These are phyloP conservation scores for Talaromyces sp. DNA, from an alignment of 2,329 filamentous ascomycete species.

Conservation along the genomic window DNA sequence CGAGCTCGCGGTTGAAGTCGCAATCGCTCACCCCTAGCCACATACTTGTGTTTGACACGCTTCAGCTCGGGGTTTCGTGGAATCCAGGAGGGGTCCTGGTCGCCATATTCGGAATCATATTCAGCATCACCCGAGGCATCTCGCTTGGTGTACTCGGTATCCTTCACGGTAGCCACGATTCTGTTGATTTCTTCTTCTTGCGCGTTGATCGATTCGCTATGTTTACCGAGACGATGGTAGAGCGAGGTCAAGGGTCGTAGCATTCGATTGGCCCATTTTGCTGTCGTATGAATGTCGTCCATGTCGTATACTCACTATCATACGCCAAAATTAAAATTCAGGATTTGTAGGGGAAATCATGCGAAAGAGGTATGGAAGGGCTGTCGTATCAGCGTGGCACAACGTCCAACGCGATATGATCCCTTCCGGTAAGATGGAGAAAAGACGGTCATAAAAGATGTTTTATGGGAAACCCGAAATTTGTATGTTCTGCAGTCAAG, in stretches of 20 bases:
- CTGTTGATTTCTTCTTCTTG: slow-evolving; percentile 20
- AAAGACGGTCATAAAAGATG: slow-evolving; percentile 7
- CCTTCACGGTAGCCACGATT: slow-evolving; percentile 6
- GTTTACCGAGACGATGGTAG: slow-evolving; percentile 40
- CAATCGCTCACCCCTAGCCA: slow-evolving; percentile 28
- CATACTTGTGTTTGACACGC: slow-evolving; percentile 38
- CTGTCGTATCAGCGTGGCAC: neutral
- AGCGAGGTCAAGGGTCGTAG: slow-evolving; percentile 42
- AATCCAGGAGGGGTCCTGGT: slow-evolving; percentile 40
- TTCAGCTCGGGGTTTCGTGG: slow-evolving; percentile 34
- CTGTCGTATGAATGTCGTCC: slow-evolving; percentile 39
- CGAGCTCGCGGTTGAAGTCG: slow-evolving; percentile 27
- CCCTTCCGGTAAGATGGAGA: slow-evolving; percentile 1
- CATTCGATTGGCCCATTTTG: slow-evolving; percentile 44
- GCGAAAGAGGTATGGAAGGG: neutral
- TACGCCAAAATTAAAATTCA: neutral
- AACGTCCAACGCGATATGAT: neutral
- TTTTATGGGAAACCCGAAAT: neutral
- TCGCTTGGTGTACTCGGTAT: slow-evolving; percentile 9
- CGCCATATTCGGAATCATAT: slow-evolving; percentile 34
- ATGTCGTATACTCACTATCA: slow-evolving; percentile 23
- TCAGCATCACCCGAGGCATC: slow-evolving; percentile 18
- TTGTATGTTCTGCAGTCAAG: neutral
- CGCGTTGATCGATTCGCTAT: slow-evolving; percentile 34
- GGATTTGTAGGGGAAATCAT: neutral